Conservation (phyloP, 1,139 yeast species). For the Suhomyces choctaworum region DNA sequence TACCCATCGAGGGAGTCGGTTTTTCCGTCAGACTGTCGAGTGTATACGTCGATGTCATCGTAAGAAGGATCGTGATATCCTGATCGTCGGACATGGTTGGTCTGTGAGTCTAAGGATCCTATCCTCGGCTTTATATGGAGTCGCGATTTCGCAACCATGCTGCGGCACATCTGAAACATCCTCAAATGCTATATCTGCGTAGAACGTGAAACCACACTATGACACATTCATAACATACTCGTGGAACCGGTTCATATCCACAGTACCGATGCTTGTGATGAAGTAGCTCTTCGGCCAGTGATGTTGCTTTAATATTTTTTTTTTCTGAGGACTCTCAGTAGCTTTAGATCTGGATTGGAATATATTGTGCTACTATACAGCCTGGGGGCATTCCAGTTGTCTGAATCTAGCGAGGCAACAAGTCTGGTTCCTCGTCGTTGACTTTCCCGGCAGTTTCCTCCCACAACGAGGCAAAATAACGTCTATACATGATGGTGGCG, state of each 20-base stretch:
- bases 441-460: constrained; percentile 15
- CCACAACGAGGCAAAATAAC: constrained; percentile 42
- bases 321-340: too few species aligned
- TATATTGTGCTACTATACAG: too few species aligned
- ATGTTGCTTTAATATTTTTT: not conserved
- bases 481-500: constrained; percentile 49
- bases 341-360: too few species aligned
- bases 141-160: constrained; percentile 7
- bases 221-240: too few species aligned
- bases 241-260: too few species aligned
- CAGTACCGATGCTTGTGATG: too few species aligned
- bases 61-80: constrained; percentile 13
- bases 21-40: constrained; percentile 5
- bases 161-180: constrained; percentile 3
- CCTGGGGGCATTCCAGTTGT: too few species aligned
- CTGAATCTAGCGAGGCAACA: constrained; percentile 13
- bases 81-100: constrained; percentile 5
- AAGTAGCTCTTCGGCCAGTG: too few species aligned
- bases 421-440: constrained; percentile 13
- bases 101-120: not conserved
- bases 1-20: not conserved
- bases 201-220: too few species aligned
- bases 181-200: too few species aligned
- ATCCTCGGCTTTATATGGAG: not conserved
- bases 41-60: constrained; percentile 25